Conservation (phyloP, 176 grass and related monocot species). For the Echinochloa phyllopogon region DNA sequence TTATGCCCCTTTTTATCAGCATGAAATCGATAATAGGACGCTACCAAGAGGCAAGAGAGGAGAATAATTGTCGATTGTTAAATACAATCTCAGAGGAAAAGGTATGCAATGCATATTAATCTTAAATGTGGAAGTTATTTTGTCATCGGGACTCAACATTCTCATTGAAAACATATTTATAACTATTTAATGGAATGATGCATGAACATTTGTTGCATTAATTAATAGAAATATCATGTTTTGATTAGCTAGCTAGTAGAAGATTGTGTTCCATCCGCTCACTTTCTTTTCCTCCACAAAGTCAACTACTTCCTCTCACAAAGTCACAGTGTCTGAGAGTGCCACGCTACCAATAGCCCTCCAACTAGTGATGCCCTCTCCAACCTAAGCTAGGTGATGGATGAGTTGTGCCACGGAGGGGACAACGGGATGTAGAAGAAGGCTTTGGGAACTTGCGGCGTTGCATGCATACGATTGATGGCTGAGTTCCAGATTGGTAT, state of each 20-base stretch:
- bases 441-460: no score
- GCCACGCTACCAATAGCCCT: neutral
- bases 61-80: constrained; percentile 1
- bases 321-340: neutral
- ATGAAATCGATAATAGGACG: constrained; percentile 42
- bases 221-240: neutral
- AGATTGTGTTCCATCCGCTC: no score
- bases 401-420: no score
- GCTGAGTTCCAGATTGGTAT: no score
- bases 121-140: neutral
- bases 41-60: constrained; percentile 43
- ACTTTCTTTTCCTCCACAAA: no score
- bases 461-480: no score
- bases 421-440: no score
- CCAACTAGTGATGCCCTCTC: no score
- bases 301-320: no score
- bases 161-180: neutral
- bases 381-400: no score
- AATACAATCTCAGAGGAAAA: constrained; percentile 46
- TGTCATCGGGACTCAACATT: neutral
- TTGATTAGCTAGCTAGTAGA: no score
- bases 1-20: constrained; percentile 34
- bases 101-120: constrained; percentile 22
- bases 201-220: neutral
- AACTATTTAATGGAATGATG: no score